Evolutionary conservation across 2,329 filamentous ascomycete species (phyloP).

Genomic region (Beauveria rudraprayagi): DNA sequence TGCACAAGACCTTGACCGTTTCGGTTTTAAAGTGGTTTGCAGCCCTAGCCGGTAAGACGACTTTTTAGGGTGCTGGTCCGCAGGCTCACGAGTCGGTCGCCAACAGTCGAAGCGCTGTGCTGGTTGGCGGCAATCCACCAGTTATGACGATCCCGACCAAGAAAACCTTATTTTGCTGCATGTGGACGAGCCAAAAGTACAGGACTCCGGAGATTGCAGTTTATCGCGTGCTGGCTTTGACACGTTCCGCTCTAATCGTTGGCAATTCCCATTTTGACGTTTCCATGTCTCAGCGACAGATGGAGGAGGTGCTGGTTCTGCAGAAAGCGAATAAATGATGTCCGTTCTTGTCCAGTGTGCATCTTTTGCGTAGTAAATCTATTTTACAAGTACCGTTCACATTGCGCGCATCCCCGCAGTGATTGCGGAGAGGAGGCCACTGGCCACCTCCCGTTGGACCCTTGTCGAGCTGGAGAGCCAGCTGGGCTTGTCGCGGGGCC

Average conservation of each 20-base stretch:
- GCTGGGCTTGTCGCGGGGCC: background rate
- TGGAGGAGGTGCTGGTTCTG: background rate
- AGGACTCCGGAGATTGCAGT: background rate
- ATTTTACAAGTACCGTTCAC: background rate
- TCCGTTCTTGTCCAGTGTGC: background rate
- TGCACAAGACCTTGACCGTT: background rate
- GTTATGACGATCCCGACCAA: background rate
- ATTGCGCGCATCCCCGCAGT: slow-evolving; percentile 2
- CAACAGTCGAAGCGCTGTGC: background rate
- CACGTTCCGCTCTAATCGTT: too few relatives aligned
- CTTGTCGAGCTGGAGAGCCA: slow-evolving; percentile 9
- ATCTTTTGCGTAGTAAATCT: background rate
- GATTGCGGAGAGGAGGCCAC: slow-evolving; percentile 7
- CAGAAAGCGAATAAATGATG: background rate
- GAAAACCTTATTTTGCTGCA: background rate
- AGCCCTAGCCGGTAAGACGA: background rate
- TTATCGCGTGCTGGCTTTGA: background rate
- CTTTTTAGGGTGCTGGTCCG: background rate
- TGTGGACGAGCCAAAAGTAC: background rate
- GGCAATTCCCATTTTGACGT: background rate
- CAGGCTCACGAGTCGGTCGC: background rate
- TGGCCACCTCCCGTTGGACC: background rate
- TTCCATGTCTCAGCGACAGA: background rate
- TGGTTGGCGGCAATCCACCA: background rate
- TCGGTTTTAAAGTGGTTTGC: background rate